Evolutionary conservation across 306 rosid genomes (phyloP).

Genomic region (Ceratonia siliqua): DNA sequence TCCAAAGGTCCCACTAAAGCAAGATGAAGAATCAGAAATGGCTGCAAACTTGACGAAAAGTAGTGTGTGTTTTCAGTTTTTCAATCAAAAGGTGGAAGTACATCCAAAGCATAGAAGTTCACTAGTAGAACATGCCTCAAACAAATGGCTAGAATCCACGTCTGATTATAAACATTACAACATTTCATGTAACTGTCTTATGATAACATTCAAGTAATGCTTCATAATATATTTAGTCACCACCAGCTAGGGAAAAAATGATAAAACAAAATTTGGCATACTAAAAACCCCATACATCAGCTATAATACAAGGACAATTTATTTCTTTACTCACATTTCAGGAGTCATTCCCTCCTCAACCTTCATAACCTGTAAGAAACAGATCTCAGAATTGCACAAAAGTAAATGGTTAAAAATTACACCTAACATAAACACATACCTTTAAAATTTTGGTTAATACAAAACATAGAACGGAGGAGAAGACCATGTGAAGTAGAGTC

Average conservation of each 20-base stretch:
- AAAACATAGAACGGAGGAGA: conserved; percentile 91
- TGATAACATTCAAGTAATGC: conserved; percentile 12
- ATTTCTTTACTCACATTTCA: conserved; percentile 72
- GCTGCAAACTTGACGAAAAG: conserved; percentile 16
- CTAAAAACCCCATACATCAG: conserved; percentile 16
- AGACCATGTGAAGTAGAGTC: conserved; percentile 97
- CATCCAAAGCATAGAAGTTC: conserved; percentile 6
- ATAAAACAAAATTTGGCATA: neutral
- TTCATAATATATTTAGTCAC: neutral
- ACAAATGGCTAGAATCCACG: conserved; percentile 13
- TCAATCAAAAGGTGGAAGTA: neutral
- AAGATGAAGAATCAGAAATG: neutral
- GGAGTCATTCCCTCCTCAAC: conserved; percentile 95
- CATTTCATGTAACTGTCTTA: neutral
- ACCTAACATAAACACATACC: conserved; percentile 49
- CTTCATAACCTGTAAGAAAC: conserved; percentile 75
- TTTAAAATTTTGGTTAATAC: conserved; percentile 79
- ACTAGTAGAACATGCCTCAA: neutral
- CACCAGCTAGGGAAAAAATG: neutral
- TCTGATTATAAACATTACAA: neutral
- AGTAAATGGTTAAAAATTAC: conserved; percentile 24
- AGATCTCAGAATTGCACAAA: conserved; percentile 11
- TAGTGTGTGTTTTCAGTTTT: neutral
- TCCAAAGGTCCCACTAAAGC: conserved; percentile 8
- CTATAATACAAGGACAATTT: conserved; percentile 16